These are phyloP conservation scores for Lichenothelia convexa DNA, from an alignment of 495 filamentous ascomycete species.

Conservation along the genomic window DNA sequence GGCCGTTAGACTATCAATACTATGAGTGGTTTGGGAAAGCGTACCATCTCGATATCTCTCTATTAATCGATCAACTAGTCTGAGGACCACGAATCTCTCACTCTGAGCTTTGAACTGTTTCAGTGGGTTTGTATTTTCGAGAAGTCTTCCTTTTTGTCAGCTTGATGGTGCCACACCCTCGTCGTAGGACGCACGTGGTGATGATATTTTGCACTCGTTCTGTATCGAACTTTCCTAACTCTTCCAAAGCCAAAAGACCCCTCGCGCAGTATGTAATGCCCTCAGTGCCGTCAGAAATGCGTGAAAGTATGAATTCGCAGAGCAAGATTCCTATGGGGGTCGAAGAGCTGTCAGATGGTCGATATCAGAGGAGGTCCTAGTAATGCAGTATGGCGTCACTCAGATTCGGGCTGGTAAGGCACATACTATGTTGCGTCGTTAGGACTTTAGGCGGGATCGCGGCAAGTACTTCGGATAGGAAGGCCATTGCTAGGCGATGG, in stretches of 20 bases:
- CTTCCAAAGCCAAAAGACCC: conserved; percentile 19
- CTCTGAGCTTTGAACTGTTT: conserved; percentile 34
- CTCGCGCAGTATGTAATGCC: conserved; percentile 19
- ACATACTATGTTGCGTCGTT: conserved; percentile 42
- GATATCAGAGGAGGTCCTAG: background rate
- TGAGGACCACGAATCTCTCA: conserved; percentile 46
- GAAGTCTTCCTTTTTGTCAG: conserved; percentile 9
- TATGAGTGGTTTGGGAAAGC: conserved; percentile 4
- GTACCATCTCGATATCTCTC: conserved; percentile 40
- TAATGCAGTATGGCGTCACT: background rate
- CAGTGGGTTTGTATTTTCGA: conserved; percentile 20
- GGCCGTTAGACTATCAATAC: background rate
- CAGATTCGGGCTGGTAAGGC: background rate
- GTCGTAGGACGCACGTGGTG: conserved; percentile 10
- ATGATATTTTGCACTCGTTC: conserved; percentile 15
- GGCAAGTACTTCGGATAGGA: conserved; percentile 45
- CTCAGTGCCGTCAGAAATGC: conserved; percentile 20
- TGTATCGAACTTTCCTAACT: conserved; percentile 21
- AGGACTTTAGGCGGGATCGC: conserved; percentile 38
- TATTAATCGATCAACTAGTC: conserved; percentile 47
- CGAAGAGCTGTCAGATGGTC: no score
- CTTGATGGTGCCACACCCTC: background rate
- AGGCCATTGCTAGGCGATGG: conserved; percentile 33
- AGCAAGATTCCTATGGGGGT: conserved; percentile 16
- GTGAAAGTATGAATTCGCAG: conserved; percentile 23